A percentile compares a stretch with the other conserved stretches of the same genome.
phyloP scores from a whole-genome alignment of 257 asterid genomes.

The Sherardia arvensis region DNA sequence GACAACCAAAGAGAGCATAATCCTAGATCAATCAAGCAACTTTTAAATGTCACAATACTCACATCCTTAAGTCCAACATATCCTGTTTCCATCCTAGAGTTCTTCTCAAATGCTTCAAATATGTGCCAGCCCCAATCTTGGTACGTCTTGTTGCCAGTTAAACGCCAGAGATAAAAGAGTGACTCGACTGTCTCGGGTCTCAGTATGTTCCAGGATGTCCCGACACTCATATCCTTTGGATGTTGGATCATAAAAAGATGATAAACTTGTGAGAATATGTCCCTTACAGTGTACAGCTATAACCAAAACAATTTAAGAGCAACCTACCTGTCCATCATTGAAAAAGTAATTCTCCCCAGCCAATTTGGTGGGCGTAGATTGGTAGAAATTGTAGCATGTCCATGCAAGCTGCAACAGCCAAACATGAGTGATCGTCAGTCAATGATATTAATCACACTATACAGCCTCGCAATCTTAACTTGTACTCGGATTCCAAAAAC shows the following conservation, averaged over 20 bases:
- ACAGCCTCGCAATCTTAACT: neutral
- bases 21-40: neutral
- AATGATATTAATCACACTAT: neutral
- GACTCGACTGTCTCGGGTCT: conserved; percentile 99
- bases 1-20: neutral
- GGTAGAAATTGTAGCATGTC: conserved; percentile 99
- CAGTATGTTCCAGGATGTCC: conserved; percentile 98
- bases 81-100: conserved; percentile 81
- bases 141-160: conserved; percentile 96
- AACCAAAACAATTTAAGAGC: conserved; percentile 4
- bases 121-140: conserved; percentile 99
- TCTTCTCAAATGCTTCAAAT: conserved; percentile 96
- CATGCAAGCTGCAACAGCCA: conserved; percentile 74
- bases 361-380: conserved; percentile 92
- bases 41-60: conserved; percentile 24
- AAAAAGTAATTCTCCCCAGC: conserved; percentile 98
- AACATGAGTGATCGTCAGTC: neutral
- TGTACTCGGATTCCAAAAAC: neutral
- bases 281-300: conserved; percentile 2
- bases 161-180: conserved; percentile 95
- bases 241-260: neutral
- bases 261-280: conserved; percentile 1
- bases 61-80: conserved; percentile 98
- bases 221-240: conserved; percentile 88
- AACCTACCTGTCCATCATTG: conserved; percentile 84